A percentile compares a stretch with the other conserved stretches of the same genome.
phyloP scores from a whole-genome alignment of 148 eudicot genomes.

The Suaeda aralocaspica region DNA sequence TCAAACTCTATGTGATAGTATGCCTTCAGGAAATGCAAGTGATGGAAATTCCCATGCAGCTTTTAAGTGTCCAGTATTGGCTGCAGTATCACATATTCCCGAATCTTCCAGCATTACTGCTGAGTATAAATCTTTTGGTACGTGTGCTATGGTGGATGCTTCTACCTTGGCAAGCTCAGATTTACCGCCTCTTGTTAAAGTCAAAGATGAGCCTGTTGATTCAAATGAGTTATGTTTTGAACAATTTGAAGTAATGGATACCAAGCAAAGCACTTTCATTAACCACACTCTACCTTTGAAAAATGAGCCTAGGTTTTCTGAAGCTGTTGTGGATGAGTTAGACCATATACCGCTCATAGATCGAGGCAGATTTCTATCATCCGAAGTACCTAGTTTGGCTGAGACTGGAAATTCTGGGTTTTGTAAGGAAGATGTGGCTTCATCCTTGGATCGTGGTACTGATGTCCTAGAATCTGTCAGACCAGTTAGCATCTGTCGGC shows the following conservation, averaged over 20 bases:
- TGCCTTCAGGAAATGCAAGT: conserved; percentile 20
- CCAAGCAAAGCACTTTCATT: conserved; percentile 23
- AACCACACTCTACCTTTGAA: conserved; percentile 31
- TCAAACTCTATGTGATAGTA: too few relatives aligned
- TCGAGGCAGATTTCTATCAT: conserved; percentile 52
- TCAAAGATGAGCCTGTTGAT: conserved; percentile 55
- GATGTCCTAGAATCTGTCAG: conserved; percentile 39
- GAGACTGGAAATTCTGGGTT: conserved; percentile 20
- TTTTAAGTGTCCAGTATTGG: conserved; percentile 17
- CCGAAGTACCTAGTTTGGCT: conserved; percentile 27
- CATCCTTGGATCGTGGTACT: conserved; percentile 28
- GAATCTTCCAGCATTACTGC: conserved; percentile 12
- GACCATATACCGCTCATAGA: conserved; percentile 71
- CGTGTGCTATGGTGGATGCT: conserved; percentile 19
- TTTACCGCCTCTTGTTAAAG: conserved; percentile 23
- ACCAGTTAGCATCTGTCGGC: conserved; percentile 43
- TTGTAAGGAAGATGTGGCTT: conserved; percentile 24
- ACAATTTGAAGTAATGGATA: conserved; percentile 25
- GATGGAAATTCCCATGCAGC: conserved; percentile 19
- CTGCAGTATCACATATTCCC: conserved; percentile 18
- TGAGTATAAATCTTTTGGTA: too few relatives aligned
- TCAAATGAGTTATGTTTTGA: conserved; percentile 13
- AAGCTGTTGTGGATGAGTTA: conserved; percentile 38
- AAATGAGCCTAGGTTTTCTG: conserved; percentile 37
- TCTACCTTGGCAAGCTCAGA: conserved; percentile 21